Conservation (phyloP, 129 eudicot species). For the Artemisia annua region DNA sequence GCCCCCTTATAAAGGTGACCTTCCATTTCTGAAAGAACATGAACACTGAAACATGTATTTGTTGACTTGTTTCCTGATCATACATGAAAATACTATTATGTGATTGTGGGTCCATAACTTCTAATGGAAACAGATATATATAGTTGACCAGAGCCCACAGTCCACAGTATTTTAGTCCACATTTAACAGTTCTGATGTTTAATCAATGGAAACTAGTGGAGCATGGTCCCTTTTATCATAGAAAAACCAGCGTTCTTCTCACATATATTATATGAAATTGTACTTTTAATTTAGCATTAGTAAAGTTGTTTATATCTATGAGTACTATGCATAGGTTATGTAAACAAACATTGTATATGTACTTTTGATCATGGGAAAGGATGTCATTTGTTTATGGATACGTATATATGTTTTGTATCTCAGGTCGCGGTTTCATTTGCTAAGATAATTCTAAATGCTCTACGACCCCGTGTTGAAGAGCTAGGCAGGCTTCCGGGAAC, state of each 20-base stretch:
- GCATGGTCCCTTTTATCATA: conserved; percentile 1
- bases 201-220: neutral
- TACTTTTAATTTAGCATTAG: too few species aligned
- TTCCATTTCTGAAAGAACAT: conserved; percentile 16
- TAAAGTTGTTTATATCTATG: too few species aligned
- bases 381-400: neutral
- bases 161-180: neutral
- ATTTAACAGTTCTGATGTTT: neutral
- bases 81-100: conserved; percentile 7
- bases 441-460: conserved; percentile 59
- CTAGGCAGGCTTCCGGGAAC: conserved; percentile 85
- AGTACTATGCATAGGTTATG: too few species aligned
- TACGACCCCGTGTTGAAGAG: conserved; percentile 59
- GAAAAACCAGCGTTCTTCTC: too few species aligned
- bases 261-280: too few species aligned
- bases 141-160: too few species aligned
- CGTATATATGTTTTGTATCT: neutral
- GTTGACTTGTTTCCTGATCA: conserved; percentile 21
- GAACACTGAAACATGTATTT: conserved; percentile 2
- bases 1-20: neutral
- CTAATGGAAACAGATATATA: neutral
- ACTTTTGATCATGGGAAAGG: neutral
- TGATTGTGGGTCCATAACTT: neutral
- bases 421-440: conserved; percentile 81
- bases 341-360: too few species aligned